These are phyloP conservation scores for Tetrapisispora pingtungensis DNA, from an alignment of 805 yeast genomes.

Conservation along the genomic window DNA sequence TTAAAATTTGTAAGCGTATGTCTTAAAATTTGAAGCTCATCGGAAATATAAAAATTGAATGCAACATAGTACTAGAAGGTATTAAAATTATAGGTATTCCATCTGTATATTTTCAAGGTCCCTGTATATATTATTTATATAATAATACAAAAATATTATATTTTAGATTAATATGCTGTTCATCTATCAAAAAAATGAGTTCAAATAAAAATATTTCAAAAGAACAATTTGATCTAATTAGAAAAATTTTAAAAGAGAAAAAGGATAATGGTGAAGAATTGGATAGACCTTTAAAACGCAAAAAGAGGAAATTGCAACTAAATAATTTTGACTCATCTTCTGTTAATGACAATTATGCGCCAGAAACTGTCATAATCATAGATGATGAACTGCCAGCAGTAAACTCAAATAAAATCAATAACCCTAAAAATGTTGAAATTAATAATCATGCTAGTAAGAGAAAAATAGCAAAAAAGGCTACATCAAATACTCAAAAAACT, in stretches of 20 bases:
- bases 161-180: not conserved
- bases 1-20: not conserved
- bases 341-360: no score
- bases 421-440: not conserved
- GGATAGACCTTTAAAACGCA: slow-evolving; percentile 13
- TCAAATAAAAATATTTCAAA: slow-evolving; percentile 8
- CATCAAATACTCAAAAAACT: not conserved
- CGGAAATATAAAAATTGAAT: not conserved
- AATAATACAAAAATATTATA: no score
- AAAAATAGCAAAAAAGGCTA: not conserved
- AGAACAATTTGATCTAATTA: slow-evolving; percentile 25
- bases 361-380: not conserved
- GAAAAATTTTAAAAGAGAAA: slow-evolving; percentile 23
- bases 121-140: no score
- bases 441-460: not conserved
- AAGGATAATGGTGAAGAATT: not conserved
- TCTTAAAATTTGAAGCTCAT: not conserved
- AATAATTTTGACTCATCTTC: no score
- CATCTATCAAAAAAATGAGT: not conserved
- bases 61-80: no score
- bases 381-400: not conserved
- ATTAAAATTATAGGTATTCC: no score
- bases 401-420: not conserved
- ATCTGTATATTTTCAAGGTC: no score
- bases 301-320: slow-evolving; percentile 3